Base-by-base conservation (phyloP, 495 filamentous ascomycete genomes). In the Penicillium dipodomyicola region DNA sequence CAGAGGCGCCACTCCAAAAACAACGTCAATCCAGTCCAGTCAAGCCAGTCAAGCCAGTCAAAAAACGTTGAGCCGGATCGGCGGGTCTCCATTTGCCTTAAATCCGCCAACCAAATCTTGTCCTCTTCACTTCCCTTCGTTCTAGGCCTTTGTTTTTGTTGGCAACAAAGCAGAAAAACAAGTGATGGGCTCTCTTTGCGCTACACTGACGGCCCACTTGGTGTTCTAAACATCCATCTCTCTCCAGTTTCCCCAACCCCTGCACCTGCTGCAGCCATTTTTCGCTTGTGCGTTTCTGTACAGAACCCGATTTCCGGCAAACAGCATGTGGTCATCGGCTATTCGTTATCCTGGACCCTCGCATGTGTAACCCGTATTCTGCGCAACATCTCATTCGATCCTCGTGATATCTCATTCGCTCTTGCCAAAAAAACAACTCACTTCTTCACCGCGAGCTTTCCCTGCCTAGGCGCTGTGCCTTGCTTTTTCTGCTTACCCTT, bases 241-340 rank as follows among this genome's bases (percentile, higher is more conserved):
- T 58, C 46, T 47, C 55, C 49, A 39, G 30, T 52, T 48, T 56
- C 54, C 50, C 39, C 42, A 33, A 44, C 52, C 57, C 59, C 62
- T 62, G 59, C 63, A 55, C 43, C 44, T 33, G 44, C 52, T 51
- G 62, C 64, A 60, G 58, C 56, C 46, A 37, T 54, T 49, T 48
- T 45, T 56, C 55, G 39, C 33, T 51, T 54, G 52, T 50, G 48
- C 33, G 54, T 50, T 52, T 56, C 51, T 52, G 39, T 49, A 54
- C 33, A 52, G 22, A 27, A 20, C 47, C 48, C 46, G 43, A 27
- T 44, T 64, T 52, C 44, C 40, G 35, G 49, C 56, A 56, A 56
- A 47, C 69, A 76, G 74, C 72, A 77, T 77, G 74, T 77, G 74
- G 68, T 64, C 58, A 60, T 67, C 67, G 65, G 63, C 61, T 64